These are phyloP conservation scores for Jatropha curcas DNA, from an alignment of 345 rosid genomes.

Conservation along the genomic window DNA sequence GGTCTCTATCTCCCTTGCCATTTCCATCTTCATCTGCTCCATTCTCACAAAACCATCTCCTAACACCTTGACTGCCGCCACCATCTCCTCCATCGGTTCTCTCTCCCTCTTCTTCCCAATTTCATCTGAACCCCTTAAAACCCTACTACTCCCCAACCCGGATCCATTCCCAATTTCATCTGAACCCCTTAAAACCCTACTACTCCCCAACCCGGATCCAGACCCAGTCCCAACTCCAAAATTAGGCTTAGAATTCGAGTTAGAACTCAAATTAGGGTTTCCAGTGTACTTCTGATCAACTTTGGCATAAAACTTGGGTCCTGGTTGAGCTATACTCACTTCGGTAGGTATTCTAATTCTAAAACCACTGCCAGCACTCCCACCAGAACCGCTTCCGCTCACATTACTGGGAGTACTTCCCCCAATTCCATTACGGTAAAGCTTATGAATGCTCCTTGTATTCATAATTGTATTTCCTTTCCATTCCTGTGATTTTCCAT, in stretches of 20 bases:
- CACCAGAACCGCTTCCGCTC: slow-evolving; percentile 13
- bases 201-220: too few relatives aligned
- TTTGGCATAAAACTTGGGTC: slow-evolving; percentile 32
- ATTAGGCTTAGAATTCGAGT: slow-evolving; percentile 10
- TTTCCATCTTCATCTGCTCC: slow-evolving; percentile 93
- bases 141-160: slow-evolving; percentile 35
- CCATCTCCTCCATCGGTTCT: slow-evolving; percentile 72
- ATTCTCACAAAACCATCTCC: slow-evolving; percentile 80
- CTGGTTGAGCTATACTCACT: slow-evolving; percentile 75
- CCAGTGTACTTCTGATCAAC: slow-evolving; percentile 2
- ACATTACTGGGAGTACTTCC: slow-evolving; percentile 31
- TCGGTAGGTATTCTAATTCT: slow-evolving; percentile 80
- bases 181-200: too few relatives aligned
- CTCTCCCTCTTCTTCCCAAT: slow-evolving; percentile 37
- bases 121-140: slow-evolving; percentile 41
- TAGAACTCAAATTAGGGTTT: slow-evolving; percentile 26
- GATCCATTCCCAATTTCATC: too few relatives aligned
- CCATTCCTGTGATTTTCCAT: slow-evolving; percentile 43
- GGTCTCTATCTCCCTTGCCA: slow-evolving; percentile 77
- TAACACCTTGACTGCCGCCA: slow-evolving; percentile 71
- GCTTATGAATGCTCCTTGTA: slow-evolving; percentile 54
- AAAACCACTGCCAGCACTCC: slow-evolving; percentile 43
- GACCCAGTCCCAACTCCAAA: slow-evolving; percentile 15
- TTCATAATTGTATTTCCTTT: slow-evolving; percentile 16
- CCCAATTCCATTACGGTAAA: slow-evolving; percentile 56